Conservation (phyloP, 2,329 filamentous ascomycete species). For the Trichoderma lentiforme region DNA sequence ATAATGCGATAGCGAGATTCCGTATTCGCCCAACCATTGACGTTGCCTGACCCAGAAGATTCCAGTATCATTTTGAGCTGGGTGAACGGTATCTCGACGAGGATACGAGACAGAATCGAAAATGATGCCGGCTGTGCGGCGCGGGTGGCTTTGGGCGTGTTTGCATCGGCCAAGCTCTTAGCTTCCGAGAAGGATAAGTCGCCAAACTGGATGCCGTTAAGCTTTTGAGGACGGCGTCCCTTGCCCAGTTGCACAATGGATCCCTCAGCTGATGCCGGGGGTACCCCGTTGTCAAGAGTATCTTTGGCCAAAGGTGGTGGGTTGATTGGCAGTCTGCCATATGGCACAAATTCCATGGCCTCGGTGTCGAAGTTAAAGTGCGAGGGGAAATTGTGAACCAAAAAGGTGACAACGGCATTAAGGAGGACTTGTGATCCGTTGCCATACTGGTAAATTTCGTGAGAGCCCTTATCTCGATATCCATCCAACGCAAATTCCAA, state of each 20-base stretch:
- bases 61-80: conserved; percentile 65
- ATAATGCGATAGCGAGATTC: conserved; percentile 49
- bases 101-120: conserved; percentile 59
- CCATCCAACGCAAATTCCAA: conserved; percentile 56
- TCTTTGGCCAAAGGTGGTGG: conserved; percentile 22
- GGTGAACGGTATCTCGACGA: conserved; percentile 68
- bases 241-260: conserved; percentile 36
- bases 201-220: conserved; percentile 69
- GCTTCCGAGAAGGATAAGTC: conserved; percentile 49
- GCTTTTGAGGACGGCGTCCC: conserved; percentile 46
- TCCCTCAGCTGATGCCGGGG: conserved; percentile 24
- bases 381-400: conserved; percentile 56
- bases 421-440: conserved; percentile 54
- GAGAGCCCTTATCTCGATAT: conserved; percentile 33
- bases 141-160: conserved; percentile 29
- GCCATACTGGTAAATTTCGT: conserved; percentile 49
- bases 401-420: conserved; percentile 54
- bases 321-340: conserved; percentile 39
- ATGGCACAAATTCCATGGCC: conserved; percentile 35
- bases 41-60: conserved; percentile 49
- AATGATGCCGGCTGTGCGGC: conserved; percentile 36
- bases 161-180: conserved; percentile 28
- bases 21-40: conserved; percentile 48
- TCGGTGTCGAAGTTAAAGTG: conserved; percentile 57
- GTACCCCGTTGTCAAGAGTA: conserved; percentile 24